Evolutionary conservation across 2,329 filamentous ascomycete genomes (phyloP), one percentile per base, ranked within the genome.

Genomic region (Magnaporthiopsis incrustans): DNA sequence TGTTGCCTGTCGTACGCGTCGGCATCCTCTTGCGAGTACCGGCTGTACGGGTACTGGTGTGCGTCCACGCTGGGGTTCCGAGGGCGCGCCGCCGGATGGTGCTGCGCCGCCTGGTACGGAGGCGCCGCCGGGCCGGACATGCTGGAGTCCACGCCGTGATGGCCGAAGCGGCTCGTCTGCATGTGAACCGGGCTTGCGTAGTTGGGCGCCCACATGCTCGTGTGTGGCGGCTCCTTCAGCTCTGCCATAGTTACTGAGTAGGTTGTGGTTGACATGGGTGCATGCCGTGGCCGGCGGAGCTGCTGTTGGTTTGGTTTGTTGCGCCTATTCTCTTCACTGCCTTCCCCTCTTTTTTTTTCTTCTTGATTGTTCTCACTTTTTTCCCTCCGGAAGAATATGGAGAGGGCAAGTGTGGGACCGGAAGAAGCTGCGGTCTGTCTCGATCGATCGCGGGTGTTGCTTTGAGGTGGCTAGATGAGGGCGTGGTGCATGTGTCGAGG

Each of bases 211-310:
- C 84, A 86, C 70, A 86, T 75, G 74, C 78, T 80, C 70, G 80
- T 78, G 75, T 85, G 83, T 73, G 80, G 75, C 71, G 82, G 77
- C 75, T 86, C 84, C 80, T 85, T 85, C 78, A 86, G 74, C 74
- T 86, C 84, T 81, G 84, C 82, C 84, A 86, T 86, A 73, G 79
- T 83, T 73, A 81, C 80, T 77, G 83, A 81, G 75, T 85, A 84
- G 69, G 82, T 83, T 75, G 82, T 82, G 77, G 82, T 83, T 79
- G 83, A 85, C 82, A 85, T 85, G 81, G 76, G 81, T 78, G 73
- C 81, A 82, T 84, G 72, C 78, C 79, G 72, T 63, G 14, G 26
- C 10, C 25, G 33, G 59, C 59, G 30, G 10, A 30, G 30, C 30
- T 30, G 44, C 7, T 53, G 44, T 7, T 25, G 22, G 26, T 26